phyloP scores from a whole-genome alignment of 1,139 yeast species.

The Saccharomyces hybrid region DNA sequence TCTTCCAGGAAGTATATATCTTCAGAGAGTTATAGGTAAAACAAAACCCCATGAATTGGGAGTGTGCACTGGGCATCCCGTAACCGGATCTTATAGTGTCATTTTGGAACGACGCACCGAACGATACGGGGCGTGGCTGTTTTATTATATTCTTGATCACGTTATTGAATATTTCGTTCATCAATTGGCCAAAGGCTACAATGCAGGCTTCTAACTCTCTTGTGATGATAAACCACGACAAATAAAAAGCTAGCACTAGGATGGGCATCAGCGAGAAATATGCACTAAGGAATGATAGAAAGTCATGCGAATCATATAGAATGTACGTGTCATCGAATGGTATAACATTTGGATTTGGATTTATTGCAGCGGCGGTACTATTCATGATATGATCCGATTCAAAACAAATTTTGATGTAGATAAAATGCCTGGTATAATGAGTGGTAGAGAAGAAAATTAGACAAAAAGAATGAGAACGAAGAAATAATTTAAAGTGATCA shows the following conservation, averaged over 20 bases:
- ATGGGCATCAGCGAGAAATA: slow-evolving; percentile 80
- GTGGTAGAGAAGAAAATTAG: not conserved
- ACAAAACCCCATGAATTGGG: slow-evolving; percentile 90
- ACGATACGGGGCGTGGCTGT: slow-evolving; percentile 69
- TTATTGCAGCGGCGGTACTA: not conserved
- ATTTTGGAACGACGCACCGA: slow-evolving; percentile 43
- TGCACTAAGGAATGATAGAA: slow-evolving; percentile 55
- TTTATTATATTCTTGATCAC: slow-evolving; percentile 54
- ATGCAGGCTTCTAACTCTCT: slow-evolving; percentile 82
- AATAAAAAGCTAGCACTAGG: slow-evolving; percentile 66
- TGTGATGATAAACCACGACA: slow-evolving; percentile 74
- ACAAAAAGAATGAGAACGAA: not conserved
- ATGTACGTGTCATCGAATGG: slow-evolving; percentile 64
- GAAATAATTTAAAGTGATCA: not conserved
- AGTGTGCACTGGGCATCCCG: slow-evolving; percentile 97
- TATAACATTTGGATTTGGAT: slow-evolving; percentile 20
- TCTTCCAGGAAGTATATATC: slow-evolving; percentile 39
- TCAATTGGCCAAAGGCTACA: slow-evolving; percentile 79
- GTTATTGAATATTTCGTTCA: slow-evolving; percentile 67
- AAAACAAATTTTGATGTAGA: not conserved
- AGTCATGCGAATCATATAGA: slow-evolving; percentile 63
- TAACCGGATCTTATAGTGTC: slow-evolving; percentile 49
- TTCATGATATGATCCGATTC: not conserved
- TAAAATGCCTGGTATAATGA: not conserved
- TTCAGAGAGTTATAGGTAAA: slow-evolving; percentile 41